A percentile compares a stretch with the other conserved stretches of the same genome.
Conservation (phyloP, 1,284 basidiomycete genomes). For the Macrocystidia cucumis region DNA sequence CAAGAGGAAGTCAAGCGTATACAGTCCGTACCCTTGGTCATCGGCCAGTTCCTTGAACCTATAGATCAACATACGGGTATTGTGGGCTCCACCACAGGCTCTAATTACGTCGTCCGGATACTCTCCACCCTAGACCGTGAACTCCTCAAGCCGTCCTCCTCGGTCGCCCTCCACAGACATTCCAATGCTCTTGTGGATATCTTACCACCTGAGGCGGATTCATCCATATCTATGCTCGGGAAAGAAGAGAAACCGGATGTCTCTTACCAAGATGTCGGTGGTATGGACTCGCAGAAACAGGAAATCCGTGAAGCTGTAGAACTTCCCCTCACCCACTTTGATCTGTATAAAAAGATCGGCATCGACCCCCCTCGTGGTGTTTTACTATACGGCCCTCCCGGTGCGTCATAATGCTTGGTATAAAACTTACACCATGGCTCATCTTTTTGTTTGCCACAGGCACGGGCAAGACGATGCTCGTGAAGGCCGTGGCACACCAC, state of each 20-base stretch:
- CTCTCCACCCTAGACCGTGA: constrained; percentile 97
- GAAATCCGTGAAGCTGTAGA: constrained; percentile 99
- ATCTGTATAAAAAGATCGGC: constrained; percentile 98
- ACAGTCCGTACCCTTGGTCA: constrained; percentile 98
- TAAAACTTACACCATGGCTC: neutral
- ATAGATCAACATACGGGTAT: constrained; percentile 98
- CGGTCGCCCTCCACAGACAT: constrained; percentile 96
- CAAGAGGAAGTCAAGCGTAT: constrained; percentile 99
- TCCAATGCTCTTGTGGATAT: constrained; percentile 99
- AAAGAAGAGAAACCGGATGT: constrained; percentile 94
- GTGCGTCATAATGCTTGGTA: constrained; percentile 29
- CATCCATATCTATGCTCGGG: constrained; percentile 91
- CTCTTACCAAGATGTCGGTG: constrained; percentile 87
- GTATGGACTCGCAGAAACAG: constrained; percentile 98
- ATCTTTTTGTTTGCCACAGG: constrained; percentile 40
- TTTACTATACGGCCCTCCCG: constrained; percentile 88
- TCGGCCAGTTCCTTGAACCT: constrained; percentile 98
- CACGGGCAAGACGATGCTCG: constrained; percentile 99
- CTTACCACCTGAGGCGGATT: constrained; percentile 97
- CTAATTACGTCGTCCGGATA: constrained; percentile 98
- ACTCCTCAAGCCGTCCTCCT: constrained; percentile 93
- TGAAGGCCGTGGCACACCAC: constrained; percentile 97
- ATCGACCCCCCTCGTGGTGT: constrained; percentile 98
- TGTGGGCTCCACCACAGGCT: constrained; percentile 96
- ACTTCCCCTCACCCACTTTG: constrained; percentile 95